Evolutionary conservation across 768 basidiomycete genomes (phyloP).

Genomic region (Mycena latifolia): DNA sequence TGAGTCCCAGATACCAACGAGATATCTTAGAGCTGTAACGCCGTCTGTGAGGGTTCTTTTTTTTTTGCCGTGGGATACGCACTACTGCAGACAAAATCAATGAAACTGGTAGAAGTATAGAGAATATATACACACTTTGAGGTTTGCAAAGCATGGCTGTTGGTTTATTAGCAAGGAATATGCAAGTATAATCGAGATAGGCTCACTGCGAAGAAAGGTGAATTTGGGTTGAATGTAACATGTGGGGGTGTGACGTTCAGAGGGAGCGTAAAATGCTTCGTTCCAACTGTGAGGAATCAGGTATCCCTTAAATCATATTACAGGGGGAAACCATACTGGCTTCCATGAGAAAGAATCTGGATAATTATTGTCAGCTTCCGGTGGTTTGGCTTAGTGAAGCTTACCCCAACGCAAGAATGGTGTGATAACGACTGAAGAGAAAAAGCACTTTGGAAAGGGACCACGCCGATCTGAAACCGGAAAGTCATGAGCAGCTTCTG

Average conservation of each 20-base stretch:
- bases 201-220: conserved; percentile 6
- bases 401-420: conserved; percentile 14
- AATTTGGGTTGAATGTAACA: background rate
- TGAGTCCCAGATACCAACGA: conserved; percentile 19
- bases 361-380: background rate
- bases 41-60: too few species aligned
- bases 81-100: conserved; percentile 8
- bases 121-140: conserved; percentile 1
- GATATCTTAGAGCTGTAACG: conserved; percentile 1
- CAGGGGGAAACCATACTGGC: too few species aligned
- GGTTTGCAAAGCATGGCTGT: conserved; percentile 17
- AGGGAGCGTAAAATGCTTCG: conserved; percentile 16
- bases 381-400: background rate
- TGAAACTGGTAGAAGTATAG: background rate
- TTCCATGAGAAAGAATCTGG: conserved; percentile 25
- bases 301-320: too few species aligned
- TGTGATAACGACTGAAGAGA: conserved; percentile 26
- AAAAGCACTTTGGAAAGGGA: conserved; percentile 16
- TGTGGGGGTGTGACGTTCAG: background rate
- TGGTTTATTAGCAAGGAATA: background rate
- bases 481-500: background rate
- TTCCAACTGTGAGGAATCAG: conserved; percentile 12
- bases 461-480: conserved; percentile 14
- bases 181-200: background rate
- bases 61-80: background rate